phyloP scores from a whole-genome alignment of 1,139 yeast genomes.

The Candida dubliniensis region DNA sequence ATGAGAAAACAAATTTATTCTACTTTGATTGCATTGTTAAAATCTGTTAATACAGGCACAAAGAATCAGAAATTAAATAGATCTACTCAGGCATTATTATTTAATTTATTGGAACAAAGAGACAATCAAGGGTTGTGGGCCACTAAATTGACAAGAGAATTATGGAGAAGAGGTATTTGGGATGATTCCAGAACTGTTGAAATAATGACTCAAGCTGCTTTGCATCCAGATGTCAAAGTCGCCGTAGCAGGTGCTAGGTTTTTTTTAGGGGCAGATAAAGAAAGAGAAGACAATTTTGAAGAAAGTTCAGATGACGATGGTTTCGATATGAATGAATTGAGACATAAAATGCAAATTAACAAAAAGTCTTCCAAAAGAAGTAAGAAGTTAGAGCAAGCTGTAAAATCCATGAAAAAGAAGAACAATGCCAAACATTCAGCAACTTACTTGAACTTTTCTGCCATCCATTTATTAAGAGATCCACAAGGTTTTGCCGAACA shows the following conservation, averaged over 20 bases:
- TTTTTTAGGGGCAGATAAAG: constrained; percentile 93
- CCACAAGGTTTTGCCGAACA: constrained; percentile 97
- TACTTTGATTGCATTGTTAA: constrained; percentile 73
- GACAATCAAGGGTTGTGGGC: constrained; percentile 94
- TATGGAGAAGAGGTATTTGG: constrained; percentile 98
- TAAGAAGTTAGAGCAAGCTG: constrained; percentile 72
- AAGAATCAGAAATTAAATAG: constrained; percentile 85
- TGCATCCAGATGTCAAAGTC: constrained; percentile 84
- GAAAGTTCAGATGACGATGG: constrained; percentile 74
- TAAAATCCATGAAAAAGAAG: constrained; percentile 64
- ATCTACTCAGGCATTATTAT: constrained; percentile 87
- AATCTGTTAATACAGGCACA: constrained; percentile 79
- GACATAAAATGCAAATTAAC: constrained; percentile 79
- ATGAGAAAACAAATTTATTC: constrained; percentile 80
- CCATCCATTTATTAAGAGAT: constrained; percentile 88
- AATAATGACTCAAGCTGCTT: constrained; percentile 93
- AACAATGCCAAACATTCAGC: constrained; percentile 53
- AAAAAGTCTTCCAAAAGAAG: constrained; percentile 81
- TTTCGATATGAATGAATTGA: constrained; percentile 65
- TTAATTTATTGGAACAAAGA: constrained; percentile 77
- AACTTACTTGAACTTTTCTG: constrained; percentile 87
- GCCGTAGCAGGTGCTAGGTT: constrained; percentile 87
- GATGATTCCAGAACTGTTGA: constrained; percentile 95
- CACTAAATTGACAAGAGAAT: constrained; percentile 86
- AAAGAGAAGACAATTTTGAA: constrained; percentile 80